Evolutionary conservation across 2,329 filamentous ascomycete species (phyloP).

Genomic region (Penicillium capsulatum): DNA sequence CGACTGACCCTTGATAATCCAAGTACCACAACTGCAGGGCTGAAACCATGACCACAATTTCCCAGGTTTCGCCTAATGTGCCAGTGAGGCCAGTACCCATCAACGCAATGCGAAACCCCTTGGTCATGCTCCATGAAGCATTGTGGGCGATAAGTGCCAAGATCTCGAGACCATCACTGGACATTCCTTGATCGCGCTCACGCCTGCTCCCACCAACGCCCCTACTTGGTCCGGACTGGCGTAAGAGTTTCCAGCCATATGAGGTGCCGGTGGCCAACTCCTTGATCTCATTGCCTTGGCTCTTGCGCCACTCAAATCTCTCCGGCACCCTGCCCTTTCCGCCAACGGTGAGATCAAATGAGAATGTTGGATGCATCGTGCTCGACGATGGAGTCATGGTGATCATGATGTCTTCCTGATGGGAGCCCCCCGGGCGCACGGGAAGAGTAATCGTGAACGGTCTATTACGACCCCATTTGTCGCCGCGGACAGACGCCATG

Average conservation of each 20-base stretch:
- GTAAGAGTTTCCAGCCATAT: constrained; percentile 10
- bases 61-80: constrained; percentile 8
- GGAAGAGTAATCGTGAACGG: constrained; percentile 5
- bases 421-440: background rate
- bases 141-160: constrained; percentile 14
- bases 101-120: constrained; percentile 10
- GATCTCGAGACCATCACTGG: constrained; percentile 13
- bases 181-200: constrained; percentile 6
- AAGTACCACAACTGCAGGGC: constrained; percentile 13
- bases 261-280: constrained; percentile 8
- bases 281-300: constrained; percentile 14
- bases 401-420: background rate
- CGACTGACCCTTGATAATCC: constrained; percentile 1
- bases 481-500: constrained; percentile 7
- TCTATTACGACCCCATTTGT: constrained; percentile 12
- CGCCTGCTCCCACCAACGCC: constrained; percentile 5
- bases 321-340: constrained; percentile 1
- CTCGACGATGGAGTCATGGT: constrained; percentile 1
- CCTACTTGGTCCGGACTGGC: constrained; percentile 3
- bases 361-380: background rate
- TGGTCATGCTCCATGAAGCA: constrained; percentile 13
- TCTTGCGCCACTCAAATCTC: constrained; percentile 11
- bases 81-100: constrained; percentile 9
- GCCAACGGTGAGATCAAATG: constrained; percentile 2
- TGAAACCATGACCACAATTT: constrained; percentile 8